phyloP scores from a whole-genome alignment of 768 basidiomycete species.

The Tulasnella sp. region DNA sequence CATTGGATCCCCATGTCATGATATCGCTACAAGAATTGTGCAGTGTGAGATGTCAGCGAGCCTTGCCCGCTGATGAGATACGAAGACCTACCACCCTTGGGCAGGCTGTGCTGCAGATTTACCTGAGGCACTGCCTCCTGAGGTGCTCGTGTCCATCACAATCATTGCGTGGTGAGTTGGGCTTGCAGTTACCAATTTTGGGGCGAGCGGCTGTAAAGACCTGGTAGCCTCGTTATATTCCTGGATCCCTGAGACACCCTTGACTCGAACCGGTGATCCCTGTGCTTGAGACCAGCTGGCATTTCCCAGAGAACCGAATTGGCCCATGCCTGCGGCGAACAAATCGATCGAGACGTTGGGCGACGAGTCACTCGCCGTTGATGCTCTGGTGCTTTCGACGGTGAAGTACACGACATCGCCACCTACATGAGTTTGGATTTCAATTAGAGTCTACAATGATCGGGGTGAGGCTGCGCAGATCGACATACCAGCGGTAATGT shows the following conservation, averaged over 20 bases:
- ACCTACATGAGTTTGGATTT: slow-evolving; percentile 30
- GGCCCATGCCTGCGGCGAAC: slow-evolving; percentile 72
- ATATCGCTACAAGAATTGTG: slow-evolving; percentile 35
- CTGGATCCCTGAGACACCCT: slow-evolving; percentile 66
- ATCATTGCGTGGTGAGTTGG: slow-evolving; percentile 60
- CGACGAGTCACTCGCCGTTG: slow-evolving; percentile 19
- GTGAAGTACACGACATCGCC: slow-evolving; percentile 70
- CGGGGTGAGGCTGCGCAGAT: neutral
- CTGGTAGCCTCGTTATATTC: slow-evolving; percentile 69
- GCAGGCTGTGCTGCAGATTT: slow-evolving; percentile 31
- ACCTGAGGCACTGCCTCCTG: slow-evolving; percentile 33
- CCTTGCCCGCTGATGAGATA: neutral
- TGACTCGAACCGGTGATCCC: slow-evolving; percentile 56
- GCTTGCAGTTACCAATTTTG: slow-evolving; percentile 46
- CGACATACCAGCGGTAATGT: slow-evolving; percentile 48
- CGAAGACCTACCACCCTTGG: slow-evolving; percentile 3
- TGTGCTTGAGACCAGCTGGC: slow-evolving; percentile 56
- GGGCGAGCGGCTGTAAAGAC: slow-evolving; percentile 50
- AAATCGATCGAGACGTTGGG: slow-evolving; percentile 37
- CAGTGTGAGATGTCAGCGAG: neutral
- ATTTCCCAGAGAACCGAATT: slow-evolving; percentile 67
- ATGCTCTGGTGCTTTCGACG: slow-evolving; percentile 44
- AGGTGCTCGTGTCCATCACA: slow-evolving; percentile 48
- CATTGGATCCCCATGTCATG: slow-evolving; percentile 60
- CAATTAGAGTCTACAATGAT: neutral